Conservation (phyloP, 2,329 filamentous ascomycete genomes). For the Fusarium sp. region DNA sequence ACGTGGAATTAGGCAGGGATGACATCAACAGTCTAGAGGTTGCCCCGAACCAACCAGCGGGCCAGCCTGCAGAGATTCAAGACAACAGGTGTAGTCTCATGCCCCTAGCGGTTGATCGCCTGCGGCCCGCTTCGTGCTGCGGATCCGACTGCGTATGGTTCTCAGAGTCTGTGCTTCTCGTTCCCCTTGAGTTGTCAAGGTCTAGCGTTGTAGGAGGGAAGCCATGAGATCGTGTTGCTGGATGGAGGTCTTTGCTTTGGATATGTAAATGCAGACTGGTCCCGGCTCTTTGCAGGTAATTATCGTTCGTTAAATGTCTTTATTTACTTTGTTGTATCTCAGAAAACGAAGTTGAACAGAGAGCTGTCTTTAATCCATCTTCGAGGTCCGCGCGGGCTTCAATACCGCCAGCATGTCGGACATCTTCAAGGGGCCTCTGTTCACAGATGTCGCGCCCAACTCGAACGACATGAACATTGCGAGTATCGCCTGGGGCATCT, state of each 20-base stretch:
- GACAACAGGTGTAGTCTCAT: slow-evolving; percentile 1
- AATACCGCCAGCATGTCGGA: slow-evolving; percentile 33
- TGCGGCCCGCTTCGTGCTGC: slow-evolving; percentile 34
- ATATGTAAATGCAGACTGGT: slow-evolving; percentile 36
- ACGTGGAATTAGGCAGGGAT: neutral
- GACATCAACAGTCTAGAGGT: neutral
- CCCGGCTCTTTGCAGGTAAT: neutral
- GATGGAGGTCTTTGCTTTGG: neutral
- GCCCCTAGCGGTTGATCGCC: slow-evolving; percentile 33
- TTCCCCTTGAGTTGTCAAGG: slow-evolving; percentile 4
- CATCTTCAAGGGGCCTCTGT: slow-evolving; percentile 26
- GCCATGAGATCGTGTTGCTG: slow-evolving; percentile 18
- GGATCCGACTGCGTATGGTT: slow-evolving; percentile 39
- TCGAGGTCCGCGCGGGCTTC: neutral
- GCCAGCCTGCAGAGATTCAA: neutral
- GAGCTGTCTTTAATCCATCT: neutral
- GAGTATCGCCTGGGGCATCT: slow-evolving; percentile 49
- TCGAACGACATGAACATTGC: slow-evolving; percentile 48
- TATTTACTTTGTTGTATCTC: slow-evolving; percentile 1
- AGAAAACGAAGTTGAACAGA: neutral
- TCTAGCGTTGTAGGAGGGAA: neutral
- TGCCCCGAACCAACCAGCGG: slow-evolving; percentile 2
- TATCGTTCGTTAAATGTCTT: neutral
- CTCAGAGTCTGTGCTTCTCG: slow-evolving; percentile 27
- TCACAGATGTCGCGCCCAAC: slow-evolving; percentile 23